Evolutionary conservation across 345 rosid genomes (phyloP).

Genomic region (Cardamine resedifolia): DNA sequence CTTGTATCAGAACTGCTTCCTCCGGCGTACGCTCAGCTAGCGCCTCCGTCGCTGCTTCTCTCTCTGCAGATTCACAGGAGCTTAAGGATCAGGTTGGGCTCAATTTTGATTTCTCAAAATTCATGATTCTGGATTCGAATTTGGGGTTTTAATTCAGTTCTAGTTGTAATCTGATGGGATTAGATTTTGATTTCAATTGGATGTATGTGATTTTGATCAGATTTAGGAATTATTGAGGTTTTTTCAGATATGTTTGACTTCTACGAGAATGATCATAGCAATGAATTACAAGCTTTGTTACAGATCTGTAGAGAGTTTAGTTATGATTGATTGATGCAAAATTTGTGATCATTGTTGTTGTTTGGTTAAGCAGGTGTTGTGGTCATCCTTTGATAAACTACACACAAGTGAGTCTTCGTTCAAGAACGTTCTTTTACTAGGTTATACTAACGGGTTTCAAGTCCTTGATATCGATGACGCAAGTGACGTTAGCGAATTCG

Average conservation of each 20-base stretch:
- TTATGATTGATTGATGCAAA: slow-evolving; percentile 9
- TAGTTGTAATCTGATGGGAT: not conserved
- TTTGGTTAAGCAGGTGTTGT: slow-evolving; percentile 65
- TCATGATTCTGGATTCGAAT: not conserved
- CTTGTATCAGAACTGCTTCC: slow-evolving; percentile 86
- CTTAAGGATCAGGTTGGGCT: slow-evolving; percentile 71
- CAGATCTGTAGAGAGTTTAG: not conserved
- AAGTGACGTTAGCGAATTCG: slow-evolving; percentile 68
- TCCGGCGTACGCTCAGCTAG: slow-evolving; percentile 90
- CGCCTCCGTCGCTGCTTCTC: slow-evolving; percentile 82
- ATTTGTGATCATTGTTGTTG: slow-evolving; percentile 13
- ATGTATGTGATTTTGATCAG: slow-evolving; percentile 3
- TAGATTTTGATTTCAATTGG: not conserved
- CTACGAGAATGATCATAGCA: slow-evolving; percentile 21
- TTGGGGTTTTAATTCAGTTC: not conserved
- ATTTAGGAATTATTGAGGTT: not conserved
- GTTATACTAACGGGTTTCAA: slow-evolving; percentile 92
- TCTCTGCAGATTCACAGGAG: slow-evolving; percentile 57
- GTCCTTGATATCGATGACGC: slow-evolving; percentile 89
- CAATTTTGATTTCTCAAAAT: not conserved
- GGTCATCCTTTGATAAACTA: slow-evolving; percentile 83
- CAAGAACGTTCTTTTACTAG: slow-evolving; percentile 77
- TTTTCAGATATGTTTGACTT: slow-evolving; percentile 20
- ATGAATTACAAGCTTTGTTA: not conserved
- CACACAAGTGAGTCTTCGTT: slow-evolving; percentile 58